A percentile compares a stretch with the other conserved stretches of the same genome.
Evolutionary conservation across 257 asterid genomes (phyloP).

Genomic region (Thymus quinquecostatus): DNA sequence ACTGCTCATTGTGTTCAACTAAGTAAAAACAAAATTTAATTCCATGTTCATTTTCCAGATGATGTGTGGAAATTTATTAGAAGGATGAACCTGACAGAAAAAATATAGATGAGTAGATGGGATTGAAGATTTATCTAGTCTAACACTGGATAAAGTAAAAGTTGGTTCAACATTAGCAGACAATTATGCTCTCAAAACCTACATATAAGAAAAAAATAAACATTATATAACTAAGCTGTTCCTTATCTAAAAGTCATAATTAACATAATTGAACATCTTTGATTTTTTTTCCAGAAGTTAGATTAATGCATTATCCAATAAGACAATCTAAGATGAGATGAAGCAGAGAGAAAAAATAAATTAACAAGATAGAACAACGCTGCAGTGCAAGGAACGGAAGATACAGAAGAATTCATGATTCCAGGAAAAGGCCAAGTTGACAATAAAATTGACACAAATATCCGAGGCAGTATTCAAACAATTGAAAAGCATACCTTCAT

Average conservation of each 20-base stretch:
- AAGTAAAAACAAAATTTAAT: slow-evolving; percentile 11
- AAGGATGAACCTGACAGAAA: slow-evolving; percentile 6
- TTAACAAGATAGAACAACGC: not conserved
- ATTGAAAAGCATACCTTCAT: slow-evolving; percentile 12
- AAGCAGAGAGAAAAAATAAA: not conserved
- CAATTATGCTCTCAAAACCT: slow-evolving; percentile 10
- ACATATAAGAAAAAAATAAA: not conserved
- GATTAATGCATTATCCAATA: slow-evolving; percentile 17
- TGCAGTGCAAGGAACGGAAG: not conserved
- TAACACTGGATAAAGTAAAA: not conserved
- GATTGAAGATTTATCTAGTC: not conserved
- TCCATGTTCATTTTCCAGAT: slow-evolving; percentile 15
- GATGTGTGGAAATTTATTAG: slow-evolving; percentile 13
- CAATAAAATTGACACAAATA: slow-evolving; percentile 2
- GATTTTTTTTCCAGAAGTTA: not conserved
- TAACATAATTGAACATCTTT: not conserved
- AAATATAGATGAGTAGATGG: not conserved
- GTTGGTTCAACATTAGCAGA: not conserved
- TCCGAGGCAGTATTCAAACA: slow-evolving; percentile 19
- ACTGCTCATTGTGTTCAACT: not conserved
- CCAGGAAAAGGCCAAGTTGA: not conserved
- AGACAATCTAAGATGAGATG: slow-evolving; percentile 6
- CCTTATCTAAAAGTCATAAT: not conserved
- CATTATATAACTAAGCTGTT: not conserved
- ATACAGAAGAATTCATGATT: slow-evolving; percentile 20